Conservation (phyloP, 2,329 filamentous ascomycete genomes). For the Stagonosporopsis cucurbitacearum region DNA sequence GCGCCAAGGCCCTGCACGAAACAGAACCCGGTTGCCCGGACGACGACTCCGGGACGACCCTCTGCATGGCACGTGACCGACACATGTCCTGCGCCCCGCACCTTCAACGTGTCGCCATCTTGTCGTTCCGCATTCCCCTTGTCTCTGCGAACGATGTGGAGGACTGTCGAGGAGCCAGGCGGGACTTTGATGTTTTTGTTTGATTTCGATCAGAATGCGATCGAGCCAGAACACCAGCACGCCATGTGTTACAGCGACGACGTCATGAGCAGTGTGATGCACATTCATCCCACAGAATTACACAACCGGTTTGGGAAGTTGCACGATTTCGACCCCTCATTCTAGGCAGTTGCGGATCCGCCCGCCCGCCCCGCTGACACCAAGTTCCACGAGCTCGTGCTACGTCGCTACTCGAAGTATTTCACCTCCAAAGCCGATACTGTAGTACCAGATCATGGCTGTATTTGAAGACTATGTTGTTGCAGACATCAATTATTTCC, state of each 20-base stretch:
- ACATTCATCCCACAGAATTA: neutral
- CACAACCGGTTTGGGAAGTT: neutral
- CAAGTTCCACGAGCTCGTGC: neutral
- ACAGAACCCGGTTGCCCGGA: conserved; percentile 11
- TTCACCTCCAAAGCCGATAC: too few relatives aligned
- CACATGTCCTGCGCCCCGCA: neutral
- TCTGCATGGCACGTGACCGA: conserved; percentile 4
- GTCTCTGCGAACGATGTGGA: neutral
- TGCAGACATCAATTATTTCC: conserved; percentile 30
- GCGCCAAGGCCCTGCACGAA: conserved; percentile 12
- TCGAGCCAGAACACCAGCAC: neutral
- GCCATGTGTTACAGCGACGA: neutral
- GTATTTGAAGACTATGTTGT: conserved; percentile 8
- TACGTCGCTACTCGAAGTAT: neutral
- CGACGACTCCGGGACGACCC: conserved; percentile 8
- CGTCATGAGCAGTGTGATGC: conserved; percentile 1
- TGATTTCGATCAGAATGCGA: too few relatives aligned
- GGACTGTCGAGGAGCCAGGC: neutral
- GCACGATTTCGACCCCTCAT: conserved; percentile 5
- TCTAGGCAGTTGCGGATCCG: conserved; percentile 4
- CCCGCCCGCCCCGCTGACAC: conserved; percentile 5
- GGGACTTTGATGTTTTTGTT: neutral
- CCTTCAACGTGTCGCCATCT: conserved; percentile 3
- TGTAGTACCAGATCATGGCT: neutral
- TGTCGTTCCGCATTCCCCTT: conserved; percentile 5